Conservation (phyloP, 208 protist species). For the Acanthamoeba lenticulata region DNA sequence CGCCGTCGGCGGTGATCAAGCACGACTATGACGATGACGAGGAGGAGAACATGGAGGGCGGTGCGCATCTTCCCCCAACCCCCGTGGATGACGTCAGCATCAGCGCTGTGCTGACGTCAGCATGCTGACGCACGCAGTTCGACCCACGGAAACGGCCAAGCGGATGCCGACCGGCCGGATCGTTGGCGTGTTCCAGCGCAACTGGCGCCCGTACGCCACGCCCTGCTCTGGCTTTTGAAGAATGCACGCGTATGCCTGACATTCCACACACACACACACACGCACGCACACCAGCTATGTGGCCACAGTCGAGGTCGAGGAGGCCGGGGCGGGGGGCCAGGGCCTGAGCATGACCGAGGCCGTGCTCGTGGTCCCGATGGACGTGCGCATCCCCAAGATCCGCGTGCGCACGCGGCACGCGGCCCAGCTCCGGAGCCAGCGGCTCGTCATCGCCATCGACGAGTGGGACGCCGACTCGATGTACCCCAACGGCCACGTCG, state of each 20-base stretch:
- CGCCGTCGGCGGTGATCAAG: background rate
- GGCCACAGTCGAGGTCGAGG: slow-evolving; percentile 6
- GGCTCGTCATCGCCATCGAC: slow-evolving; percentile 94
- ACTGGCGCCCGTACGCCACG: slow-evolving; percentile 65
- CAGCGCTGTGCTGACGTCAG: too few species aligned
- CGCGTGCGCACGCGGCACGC: slow-evolving; percentile 71
- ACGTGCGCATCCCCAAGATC: slow-evolving; percentile 76
- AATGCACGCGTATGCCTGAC: background rate
- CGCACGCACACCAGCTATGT: too few species aligned
- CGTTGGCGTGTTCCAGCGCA: slow-evolving; percentile 75
- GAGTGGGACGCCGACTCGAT: slow-evolving; percentile 92
- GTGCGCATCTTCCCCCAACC: background rate
- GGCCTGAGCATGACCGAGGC: background rate
- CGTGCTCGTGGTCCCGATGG: slow-evolving; percentile 64
- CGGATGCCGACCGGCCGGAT: slow-evolving; percentile 73
- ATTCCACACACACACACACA: too few species aligned
- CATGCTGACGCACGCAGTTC: background rate
- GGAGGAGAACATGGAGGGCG: slow-evolving; percentile 21
- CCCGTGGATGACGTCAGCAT: background rate
- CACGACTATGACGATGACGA: slow-evolving; percentile 15
- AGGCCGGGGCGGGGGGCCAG: background rate
- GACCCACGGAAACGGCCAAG: background rate
- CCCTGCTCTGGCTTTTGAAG: background rate
- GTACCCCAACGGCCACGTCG: slow-evolving; percentile 94
- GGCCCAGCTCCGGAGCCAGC: slow-evolving; percentile 77